Evolutionary conservation across 1,284 basidiomycete species (phyloP), one percentile per base, ranked within the genome.

Genomic region (Ceratorhiza oryzae-sativae): DNA sequence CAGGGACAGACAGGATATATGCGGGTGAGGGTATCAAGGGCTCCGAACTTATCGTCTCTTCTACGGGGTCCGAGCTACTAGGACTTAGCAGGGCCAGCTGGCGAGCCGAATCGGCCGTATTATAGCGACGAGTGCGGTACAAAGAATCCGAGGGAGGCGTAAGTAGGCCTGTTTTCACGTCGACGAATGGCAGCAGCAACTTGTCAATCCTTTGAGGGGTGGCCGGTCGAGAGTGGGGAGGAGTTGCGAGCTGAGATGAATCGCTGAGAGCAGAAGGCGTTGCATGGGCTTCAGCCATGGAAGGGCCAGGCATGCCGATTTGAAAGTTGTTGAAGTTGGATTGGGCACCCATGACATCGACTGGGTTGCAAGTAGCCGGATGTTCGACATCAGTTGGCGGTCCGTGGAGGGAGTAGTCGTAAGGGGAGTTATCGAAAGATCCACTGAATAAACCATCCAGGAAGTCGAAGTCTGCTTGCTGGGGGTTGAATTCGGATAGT

Each of bases 91-190:
- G 12, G 5, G 67, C 42, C 23, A 60, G 45, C 3, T 39, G 42
- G 20, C 36, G 20, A 45, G 56, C 27, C 12, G 56, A 55, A 18
- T 36, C 67, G 23, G 30, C 56, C 12, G 27, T 23, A 27, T 60
- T 59, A 30, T 32, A 42, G 45, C 67, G 67, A 20, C 67, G 67
- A 51, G 55, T 71, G 25, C 67, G 61, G 46, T 15, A 56, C 45
- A 51, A 12, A 1, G 65, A 53, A 30, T 71, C 67, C 8, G 67
- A 46, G 4, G 56, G 67, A 49, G 67, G 67, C 20, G 55, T 59
- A 10, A 51, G 30, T 18, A 60, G 23, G 6, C 56, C 67, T 23
- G 20, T 36, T 20, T 59, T 48, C 18, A 36, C n/a, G 23, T n/a
- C 41, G 3, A 41, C 53, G 41, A 42, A n/a, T n/a, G n/a, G 23